These are phyloP conservation scores for Diaporthe australafricana DNA, from an alignment of 2,329 filamentous ascomycete species.

Conservation along the genomic window DNA sequence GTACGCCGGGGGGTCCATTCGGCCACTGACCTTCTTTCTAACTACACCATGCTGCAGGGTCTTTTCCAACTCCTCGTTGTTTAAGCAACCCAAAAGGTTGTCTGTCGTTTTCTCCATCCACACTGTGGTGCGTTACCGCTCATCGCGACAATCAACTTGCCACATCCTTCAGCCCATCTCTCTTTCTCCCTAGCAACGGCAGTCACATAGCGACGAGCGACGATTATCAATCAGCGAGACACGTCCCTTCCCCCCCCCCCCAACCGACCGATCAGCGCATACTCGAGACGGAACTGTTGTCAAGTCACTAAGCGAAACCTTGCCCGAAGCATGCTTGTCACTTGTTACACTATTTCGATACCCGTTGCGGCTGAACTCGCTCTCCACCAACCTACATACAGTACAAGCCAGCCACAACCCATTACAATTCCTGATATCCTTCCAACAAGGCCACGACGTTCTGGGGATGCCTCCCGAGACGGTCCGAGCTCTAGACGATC, in stretches of 20 bases:
- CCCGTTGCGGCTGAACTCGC: not conserved
- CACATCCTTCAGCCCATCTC: not conserved
- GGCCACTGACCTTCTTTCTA: not conserved
- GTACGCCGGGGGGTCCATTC: not conserved
- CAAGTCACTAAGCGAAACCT: slow-evolving; percentile 9
- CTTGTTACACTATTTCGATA: not conserved
- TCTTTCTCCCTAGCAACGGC: not conserved
- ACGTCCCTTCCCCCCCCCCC: no score
- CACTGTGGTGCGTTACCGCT: not conserved
- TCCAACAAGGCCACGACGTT: not conserved
- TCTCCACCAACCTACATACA: no score
- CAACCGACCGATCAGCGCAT: not conserved
- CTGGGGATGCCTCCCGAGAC: not conserved
- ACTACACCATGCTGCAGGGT: not conserved
- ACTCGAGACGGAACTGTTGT: not conserved
- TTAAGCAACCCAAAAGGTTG: not conserved
- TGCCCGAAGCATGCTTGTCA: slow-evolving; percentile 6
- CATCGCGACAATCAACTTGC: not conserved
- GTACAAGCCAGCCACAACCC: no score
- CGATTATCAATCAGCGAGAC: not conserved
- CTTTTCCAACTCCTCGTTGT: not conserved
- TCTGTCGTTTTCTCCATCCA: no score
- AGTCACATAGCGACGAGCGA: not conserved
- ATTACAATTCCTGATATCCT: not conserved
- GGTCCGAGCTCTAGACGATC: not conserved